Evolutionary conservation across 2,329 filamentous ascomycete species (phyloP).

Genomic region (Aschersonia sp.): DNA sequence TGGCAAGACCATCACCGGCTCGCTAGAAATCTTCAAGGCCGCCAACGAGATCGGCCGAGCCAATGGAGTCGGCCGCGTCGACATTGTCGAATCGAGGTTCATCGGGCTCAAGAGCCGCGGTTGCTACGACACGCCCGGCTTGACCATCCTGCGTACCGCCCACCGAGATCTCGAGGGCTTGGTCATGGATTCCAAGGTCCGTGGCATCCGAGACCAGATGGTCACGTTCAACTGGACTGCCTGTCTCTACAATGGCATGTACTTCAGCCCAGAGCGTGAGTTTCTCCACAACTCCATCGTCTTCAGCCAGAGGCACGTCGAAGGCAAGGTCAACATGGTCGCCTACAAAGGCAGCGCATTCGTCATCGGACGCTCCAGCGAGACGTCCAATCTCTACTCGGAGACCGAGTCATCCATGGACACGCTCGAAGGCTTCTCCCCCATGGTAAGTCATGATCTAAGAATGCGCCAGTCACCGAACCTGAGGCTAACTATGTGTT

Average conservation of each 20-base stretch:
- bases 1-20: conserved; percentile 26
- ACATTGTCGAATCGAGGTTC: conserved; percentile 27
- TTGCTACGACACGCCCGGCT: conserved; percentile 7
- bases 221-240: conserved; percentile 24
- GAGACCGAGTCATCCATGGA: conserved; percentile 36
- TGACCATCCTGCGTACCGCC: conserved; percentile 11
- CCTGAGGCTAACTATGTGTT: not conserved
- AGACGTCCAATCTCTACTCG: conserved; percentile 34
- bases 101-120: conserved; percentile 12
- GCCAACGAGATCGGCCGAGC: conserved; percentile 18
- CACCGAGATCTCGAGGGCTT: conserved; percentile 38
- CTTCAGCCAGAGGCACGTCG: conserved; percentile 38
- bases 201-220: conserved; percentile 37
- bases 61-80: conserved; percentile 51
- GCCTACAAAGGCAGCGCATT: conserved; percentile 34
- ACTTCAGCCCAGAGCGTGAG: conserved; percentile 36
- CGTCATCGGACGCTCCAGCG: conserved; percentile 28
- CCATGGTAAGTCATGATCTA: not conserved
- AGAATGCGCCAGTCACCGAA: too few relatives aligned
- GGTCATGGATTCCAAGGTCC: conserved; percentile 39
- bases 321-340: conserved; percentile 13
- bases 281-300: conserved; percentile 44
- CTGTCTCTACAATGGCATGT: conserved; percentile 32
- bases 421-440: conserved; percentile 12
- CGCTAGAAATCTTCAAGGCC: conserved; percentile 48